Conservation (phyloP, 1,139 yeast species). For the Suhomyces taliae region DNA sequence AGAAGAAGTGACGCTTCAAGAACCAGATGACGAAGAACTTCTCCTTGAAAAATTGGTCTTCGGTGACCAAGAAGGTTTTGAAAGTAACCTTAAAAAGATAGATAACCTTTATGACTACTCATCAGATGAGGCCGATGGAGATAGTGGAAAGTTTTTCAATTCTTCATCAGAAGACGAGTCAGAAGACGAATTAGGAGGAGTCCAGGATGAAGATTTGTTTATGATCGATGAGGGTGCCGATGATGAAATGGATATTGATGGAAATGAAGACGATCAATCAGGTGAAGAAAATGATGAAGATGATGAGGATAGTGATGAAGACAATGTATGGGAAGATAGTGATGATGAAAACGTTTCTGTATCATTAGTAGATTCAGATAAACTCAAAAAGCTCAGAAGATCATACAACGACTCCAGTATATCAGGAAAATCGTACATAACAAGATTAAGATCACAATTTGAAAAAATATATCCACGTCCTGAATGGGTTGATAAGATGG, state of each 20-base stretch:
- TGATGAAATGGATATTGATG: constrained; percentile 44
- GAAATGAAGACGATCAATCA: constrained; percentile 26
- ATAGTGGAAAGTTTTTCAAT: constrained; percentile 29
- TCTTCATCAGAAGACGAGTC: constrained; percentile 27
- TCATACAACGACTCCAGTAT: constrained; percentile 59
- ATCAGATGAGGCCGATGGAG: constrained; percentile 37
- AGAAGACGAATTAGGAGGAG: constrained; percentile 32
- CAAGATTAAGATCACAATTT: constrained; percentile 78
- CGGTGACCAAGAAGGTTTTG: constrained; percentile 85
- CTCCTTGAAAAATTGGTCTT: constrained; percentile 81
- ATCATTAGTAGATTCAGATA: constrained; percentile 59
- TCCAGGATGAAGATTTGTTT: constrained; percentile 63
- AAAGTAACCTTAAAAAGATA: constrained; percentile 57
- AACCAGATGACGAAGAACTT: constrained; percentile 82
- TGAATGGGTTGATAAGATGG: constrained; percentile 65
- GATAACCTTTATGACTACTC: constrained; percentile 56
- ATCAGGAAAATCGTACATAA: constrained; percentile 65
- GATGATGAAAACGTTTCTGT: constrained; percentile 79
- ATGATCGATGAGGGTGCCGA: constrained; percentile 55
- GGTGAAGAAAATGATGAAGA: constrained; percentile 33
- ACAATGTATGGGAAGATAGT: constrained; percentile 84
- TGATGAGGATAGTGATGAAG: constrained; percentile 13
- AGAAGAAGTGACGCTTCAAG: constrained; percentile 46
- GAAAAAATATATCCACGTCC: constrained; percentile 89
- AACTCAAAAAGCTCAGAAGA: constrained; percentile 70